Base-by-base conservation (phyloP, 768 basidiomycete genomes). In the Pleurotus cornucopiae region DNA sequence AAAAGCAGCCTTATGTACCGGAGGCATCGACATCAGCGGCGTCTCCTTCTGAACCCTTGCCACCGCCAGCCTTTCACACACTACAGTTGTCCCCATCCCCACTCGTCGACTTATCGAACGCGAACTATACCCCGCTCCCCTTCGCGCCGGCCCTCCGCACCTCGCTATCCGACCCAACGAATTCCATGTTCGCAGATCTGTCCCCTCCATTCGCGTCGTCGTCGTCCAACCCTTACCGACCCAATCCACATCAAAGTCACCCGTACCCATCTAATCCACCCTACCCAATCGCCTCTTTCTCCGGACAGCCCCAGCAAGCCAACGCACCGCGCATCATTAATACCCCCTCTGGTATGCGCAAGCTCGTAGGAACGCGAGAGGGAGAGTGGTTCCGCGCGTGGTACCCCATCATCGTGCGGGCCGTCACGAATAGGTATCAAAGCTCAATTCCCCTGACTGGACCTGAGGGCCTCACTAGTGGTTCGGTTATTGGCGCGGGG, bases 301-400 rank as follows among this genome's bases (percentile, higher is more conserved):
- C 26, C 20, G 5, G 30, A 34, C 30, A 34, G 11, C 30, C 30
- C 9, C 30, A 34, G 11, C 30, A 34, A 34, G 30, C 30, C 9
- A 34, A 34, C 5, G 57, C 60, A 14, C 59, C 62, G 13, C 60
- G 67, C 14, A 64, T 70, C 49, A 62, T 73, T 57, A 68, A 60
- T 61, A 72, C 70, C 34, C 61, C 62, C 7, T 61, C 58, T 55
- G 79, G 73, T 46, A 67, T 67, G 46, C 73, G 71, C 58, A 71
- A 72, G 64, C 61, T 83, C 6, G 63, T 84, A 1, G 91, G 91
- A 3, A 63, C 82, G 54, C 75, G 76, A 57, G 92, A 93, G 68
- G 86, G 84, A 5, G 81, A 86, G 59, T 94, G 91, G 91, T 87
- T 91, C 66, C 78, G 76, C 65, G 73, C 73, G 51, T 93, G 91